Base-by-base conservation (phyloP, 306 rosid genomes). In the Begonia masoniana region DNA sequence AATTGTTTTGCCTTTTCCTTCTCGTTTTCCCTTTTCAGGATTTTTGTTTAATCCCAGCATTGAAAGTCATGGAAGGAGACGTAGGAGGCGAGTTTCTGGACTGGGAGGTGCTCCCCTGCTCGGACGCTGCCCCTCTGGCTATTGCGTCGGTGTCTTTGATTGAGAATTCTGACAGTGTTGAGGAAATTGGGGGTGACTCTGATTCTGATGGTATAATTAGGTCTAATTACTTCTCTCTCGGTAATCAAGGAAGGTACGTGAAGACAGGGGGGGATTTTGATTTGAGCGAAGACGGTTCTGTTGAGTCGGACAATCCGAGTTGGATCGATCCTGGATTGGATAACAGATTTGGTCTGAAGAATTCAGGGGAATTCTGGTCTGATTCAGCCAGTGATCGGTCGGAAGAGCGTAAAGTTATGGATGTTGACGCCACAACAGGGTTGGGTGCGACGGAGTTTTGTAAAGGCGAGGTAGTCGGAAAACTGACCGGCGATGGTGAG, bases 21-120 rank as follows among this genome's bases (percentile, higher is more conserved):
- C 19, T 13, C 51, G 12, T 42, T 10, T 50, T 15, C n/a, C 1
- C 50, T 46, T 14, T 49, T 45, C 4, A 9, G 6, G 53, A 47
- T 58, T 41, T 10, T 6, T n/a, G 9, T 15, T 13, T 58, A 26
- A 58, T 48, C 36, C 62, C 62, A 23, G 7, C 26, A 58, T 3
- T 50, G 52, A 11, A 21, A 43, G 53, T 45, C 54, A 58, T 61
- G 82, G 79, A 67, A 26, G 69, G 68, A 15, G 82, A 70, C 14
- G 71, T 56, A 15, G 73, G 43, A 42, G 39, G 41, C 36, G 83
- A 76, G 21, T 60, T 76, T 64, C 73, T 62, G 14, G 88, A 82
- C 55, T 82, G 89, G 89, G 89, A 82, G 65, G 62, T 82, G 35
- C 85, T 82, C 51, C 68, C 58, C 24, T 68, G 52, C 60, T 61